phyloP scores from a whole-genome alignment of 768 basidiomycete genomes.

The Amanita brunnescens region DNA sequence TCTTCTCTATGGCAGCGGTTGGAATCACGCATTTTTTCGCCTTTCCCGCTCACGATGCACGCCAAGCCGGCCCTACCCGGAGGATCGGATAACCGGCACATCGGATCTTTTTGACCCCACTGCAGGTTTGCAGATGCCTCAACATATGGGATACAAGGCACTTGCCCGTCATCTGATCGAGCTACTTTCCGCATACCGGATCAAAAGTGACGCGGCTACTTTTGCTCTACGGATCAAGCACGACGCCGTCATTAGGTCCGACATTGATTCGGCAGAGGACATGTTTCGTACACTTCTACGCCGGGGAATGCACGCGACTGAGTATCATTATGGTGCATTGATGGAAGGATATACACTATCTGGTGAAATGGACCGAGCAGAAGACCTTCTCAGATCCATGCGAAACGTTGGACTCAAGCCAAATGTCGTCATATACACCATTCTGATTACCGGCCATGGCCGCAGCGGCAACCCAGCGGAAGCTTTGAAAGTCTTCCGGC shows the following conservation, averaged over 20 bases:
- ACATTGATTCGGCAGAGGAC: conserved; percentile 41
- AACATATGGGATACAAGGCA: conserved; percentile 19
- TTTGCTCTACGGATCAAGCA: conserved; percentile 55
- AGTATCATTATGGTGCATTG: conserved; percentile 65
- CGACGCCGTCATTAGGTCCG: conserved; percentile 44
- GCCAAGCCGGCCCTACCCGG: not conserved
- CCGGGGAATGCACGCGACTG: conserved; percentile 63
- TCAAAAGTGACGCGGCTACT: conserved; percentile 49
- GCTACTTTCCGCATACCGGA: conserved; percentile 36
- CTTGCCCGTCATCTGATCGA: conserved; percentile 33
- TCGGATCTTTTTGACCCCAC: conserved; percentile 38
- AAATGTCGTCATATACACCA: conserved; percentile 66
- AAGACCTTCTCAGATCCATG: conserved; percentile 46
- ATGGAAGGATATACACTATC: conserved; percentile 61
- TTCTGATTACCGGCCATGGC: conserved; percentile 65
- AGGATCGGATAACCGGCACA: conserved; percentile 14
- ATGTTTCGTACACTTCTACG: conserved; percentile 52
- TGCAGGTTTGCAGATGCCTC: conserved; percentile 33
- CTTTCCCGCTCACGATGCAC: conserved; percentile 18
- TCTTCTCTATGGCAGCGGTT: conserved; percentile 33
- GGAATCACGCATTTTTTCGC: conserved; percentile 33
- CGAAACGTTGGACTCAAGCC: conserved; percentile 41
- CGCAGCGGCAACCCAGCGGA: conserved; percentile 44
- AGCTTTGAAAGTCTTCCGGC: conserved; percentile 47
- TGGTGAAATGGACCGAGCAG: conserved; percentile 54